Base-by-base conservation (phyloP, 1,284 basidiomycete genomes). In the Peniophora sp. region DNA sequence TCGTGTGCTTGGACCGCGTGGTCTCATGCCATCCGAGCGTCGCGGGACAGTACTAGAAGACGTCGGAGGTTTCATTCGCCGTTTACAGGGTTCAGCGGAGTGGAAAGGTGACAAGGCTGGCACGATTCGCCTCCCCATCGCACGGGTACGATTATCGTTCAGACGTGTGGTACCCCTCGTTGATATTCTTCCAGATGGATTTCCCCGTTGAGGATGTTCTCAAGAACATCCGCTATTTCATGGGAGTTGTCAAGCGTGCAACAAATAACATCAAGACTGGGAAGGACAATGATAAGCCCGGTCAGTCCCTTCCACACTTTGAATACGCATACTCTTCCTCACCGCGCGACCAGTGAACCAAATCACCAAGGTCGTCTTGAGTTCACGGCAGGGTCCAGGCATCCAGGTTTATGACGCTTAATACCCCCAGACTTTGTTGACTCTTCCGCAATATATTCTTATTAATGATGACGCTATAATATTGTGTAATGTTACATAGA, bases 41-140 rank as follows among this genome's bases (percentile, higher is more conserved):
- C 80, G 96, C 57, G 96, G 96, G 2, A 97, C 95, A 0, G 96
- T 98, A 8, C 91, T 90, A 0, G 87, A 92, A 50, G 90, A 96
- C 53, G 75, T 97, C 51, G 83, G 73, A 14, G 81, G 83, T 14
- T 92, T 88, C 53, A 85, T 99, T 53, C 76, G 81, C 58, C 82
- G 85, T 53, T 78, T 96, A 24, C 81, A 84, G 50, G 91, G 90
- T 11, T 86, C 85, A 11, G 83, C 87, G 51, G 93, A 97, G 64
- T 99, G 95, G 94, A 89, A 85, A 66, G 90, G 92, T 11, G 93
- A 98, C 70, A 87, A 88, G 63, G 69, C 78, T 27, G 95, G 95
- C 14, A 85, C 86, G 23, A 92, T 97, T 51, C 81, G 90, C 47
- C 79, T 86, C 53, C 79, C 90, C 22, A 83, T 92, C 61, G 87